Evolutionary conservation across 192 early-diverging fungal species (phyloP).

Genomic region (Chytriomyces confervae): DNA sequence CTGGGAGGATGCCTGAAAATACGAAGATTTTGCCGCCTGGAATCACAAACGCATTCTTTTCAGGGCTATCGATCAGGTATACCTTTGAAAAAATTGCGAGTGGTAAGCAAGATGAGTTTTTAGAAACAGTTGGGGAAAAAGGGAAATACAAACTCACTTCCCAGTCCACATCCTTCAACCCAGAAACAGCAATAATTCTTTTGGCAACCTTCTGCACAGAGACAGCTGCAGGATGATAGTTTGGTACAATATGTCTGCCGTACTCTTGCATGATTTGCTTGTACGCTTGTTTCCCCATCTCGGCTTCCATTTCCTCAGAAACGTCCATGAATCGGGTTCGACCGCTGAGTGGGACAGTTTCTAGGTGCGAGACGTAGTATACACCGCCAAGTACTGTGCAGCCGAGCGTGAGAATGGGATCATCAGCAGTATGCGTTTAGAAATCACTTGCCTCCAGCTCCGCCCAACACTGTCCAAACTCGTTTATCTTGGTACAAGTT

Average conservation of each 20-base stretch:
- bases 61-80: constrained; percentile 81
- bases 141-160: constrained; percentile 48
- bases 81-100: constrained; percentile 41
- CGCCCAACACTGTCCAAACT: too few relatives aligned
- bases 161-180: constrained; percentile 81
- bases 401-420: too few relatives aligned
- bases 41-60: constrained; percentile 93
- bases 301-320: constrained; percentile 61
- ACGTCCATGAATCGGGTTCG: constrained; percentile 75
- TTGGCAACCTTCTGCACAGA: constrained; percentile 75
- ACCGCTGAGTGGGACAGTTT: constrained; percentile 71
- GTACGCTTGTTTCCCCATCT: constrained; percentile 75
- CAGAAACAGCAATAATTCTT: constrained; percentile 66
- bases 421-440: too few relatives aligned
- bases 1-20: constrained; percentile 88
- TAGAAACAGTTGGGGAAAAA: not conserved
- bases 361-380: constrained; percentile 61
- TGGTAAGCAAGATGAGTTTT: not conserved
- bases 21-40: constrained; percentile 92
- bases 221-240: constrained; percentile 60
- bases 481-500: too few relatives aligned
- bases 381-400: constrained; percentile 9
- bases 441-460: too few relatives aligned
- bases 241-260: constrained; percentile 70
- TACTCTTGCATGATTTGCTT: constrained; percentile 70